These are phyloP conservation scores for Lepidium didymum DNA, from an alignment of 345 rosid genomes.

Conservation along the genomic window DNA sequence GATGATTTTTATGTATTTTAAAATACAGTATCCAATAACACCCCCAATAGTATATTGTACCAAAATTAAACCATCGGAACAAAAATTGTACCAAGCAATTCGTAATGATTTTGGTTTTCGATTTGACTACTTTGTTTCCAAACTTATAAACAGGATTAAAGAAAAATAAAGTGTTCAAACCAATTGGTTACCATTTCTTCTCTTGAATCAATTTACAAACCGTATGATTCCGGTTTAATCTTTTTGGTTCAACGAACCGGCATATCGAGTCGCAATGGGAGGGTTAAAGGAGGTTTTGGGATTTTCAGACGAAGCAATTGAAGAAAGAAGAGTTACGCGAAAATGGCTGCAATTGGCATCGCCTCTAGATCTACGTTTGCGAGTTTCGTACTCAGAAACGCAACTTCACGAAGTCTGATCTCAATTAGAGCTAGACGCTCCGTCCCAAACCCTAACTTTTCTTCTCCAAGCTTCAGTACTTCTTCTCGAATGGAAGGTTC, in stretches of 20 bases:
- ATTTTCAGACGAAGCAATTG: neutral
- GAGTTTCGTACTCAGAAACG: slow-evolving; percentile 33
- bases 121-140: neutral
- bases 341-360: slow-evolving; percentile 40
- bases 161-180: neutral
- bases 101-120: neutral
- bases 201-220: neutral
- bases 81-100: too few species aligned
- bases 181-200: neutral
- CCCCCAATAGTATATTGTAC: too few species aligned
- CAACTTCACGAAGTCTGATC: slow-evolving; percentile 17
- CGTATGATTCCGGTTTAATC: neutral
- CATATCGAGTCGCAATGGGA: neutral
- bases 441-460: slow-evolving; percentile 30
- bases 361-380: slow-evolving; percentile 44
- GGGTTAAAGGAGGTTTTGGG: slow-evolving; percentile 36
- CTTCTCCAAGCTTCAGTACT: slow-evolving; percentile 23
- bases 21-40: too few species aligned
- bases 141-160: neutral
- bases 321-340: neutral
- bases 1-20: too few species aligned
- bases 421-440: slow-evolving; percentile 16
- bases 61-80: too few species aligned
- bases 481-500: slow-evolving; percentile 33
- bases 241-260: neutral